Base-by-base conservation (phyloP, 2,329 filamentous ascomycete genomes). In the Aspergillus flavus region DNA sequence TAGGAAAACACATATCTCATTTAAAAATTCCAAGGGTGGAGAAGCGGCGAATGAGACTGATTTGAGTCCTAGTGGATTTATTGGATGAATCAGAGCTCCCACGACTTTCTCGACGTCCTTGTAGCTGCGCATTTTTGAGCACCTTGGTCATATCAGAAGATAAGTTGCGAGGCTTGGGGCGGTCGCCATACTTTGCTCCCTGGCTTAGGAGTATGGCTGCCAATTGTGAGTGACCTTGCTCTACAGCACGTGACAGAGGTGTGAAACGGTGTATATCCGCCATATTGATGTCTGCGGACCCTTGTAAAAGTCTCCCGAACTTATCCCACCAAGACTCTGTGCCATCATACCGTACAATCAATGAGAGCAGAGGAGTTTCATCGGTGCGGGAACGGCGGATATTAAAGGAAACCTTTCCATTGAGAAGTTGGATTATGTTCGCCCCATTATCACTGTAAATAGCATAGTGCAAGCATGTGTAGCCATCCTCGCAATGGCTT, bases 391-490 rank as follows among this genome's bases (percentile, higher is more conserved):
- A 3, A 19, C 26, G 16, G 11, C 45, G 60, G 2, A 63, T 55
- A 54, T 64, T 41, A 14, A 64, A 34, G 10, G n/a, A 21, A 10
- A 61, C 19, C 14, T 10, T 39, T 1, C 28, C 43, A 2, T 3
- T 36, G 30, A 66, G 43, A 7, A 57, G 41, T 9, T 19, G n/a
- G 39, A 67, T 57, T 9, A 63, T 34, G 1, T 28, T 16, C 6
- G 55, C 63, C 16, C 61, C 57, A 5, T 48, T 26, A 1, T 39
- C 23, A 6, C 58, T 32, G 21, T 32, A 57, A 2, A 41, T 61
- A 10, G 63, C 61, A 23, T 65, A 67, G 56, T 67, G 65, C 4
- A 67, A 54, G 21, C 58, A 41, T 3, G 43, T 65, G 10, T 41
- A 60, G 45, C 65, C 65, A 21, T 61, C 52, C 5, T 43, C 4